A percentile compares a stretch with the other conserved stretches of the same genome.
Evolutionary conservation across 106 monocot species (phyloP).

Genomic region (Triglochin maritima): DNA sequence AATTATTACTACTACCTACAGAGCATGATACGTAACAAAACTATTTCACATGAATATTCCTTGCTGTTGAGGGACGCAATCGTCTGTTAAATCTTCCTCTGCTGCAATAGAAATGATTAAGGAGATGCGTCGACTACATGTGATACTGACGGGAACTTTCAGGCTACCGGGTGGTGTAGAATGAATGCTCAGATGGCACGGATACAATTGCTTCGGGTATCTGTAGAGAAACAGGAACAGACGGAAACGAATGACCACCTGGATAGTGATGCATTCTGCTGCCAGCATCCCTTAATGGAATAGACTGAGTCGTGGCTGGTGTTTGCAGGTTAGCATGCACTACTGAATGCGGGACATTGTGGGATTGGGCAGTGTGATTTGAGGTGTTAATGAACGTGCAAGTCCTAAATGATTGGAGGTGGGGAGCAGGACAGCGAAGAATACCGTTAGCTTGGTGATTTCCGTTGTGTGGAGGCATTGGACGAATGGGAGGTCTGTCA

Average conservation of each 20-base stretch:
- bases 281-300: neutral
- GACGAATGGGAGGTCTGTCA: slow-evolving; percentile 6
- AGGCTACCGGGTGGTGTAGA: too few species aligned
- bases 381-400: neutral
- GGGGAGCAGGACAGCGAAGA: slow-evolving; percentile 38
- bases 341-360: neutral
- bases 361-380: neutral
- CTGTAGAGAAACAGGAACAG: neutral
- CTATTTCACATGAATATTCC: too few species aligned
- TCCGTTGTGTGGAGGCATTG: slow-evolving; percentile 2
- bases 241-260: neutral
- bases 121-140: too few species aligned
- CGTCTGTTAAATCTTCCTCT: too few species aligned
- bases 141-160: too few species aligned
- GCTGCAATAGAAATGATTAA: too few species aligned
- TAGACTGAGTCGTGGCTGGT: neutral
- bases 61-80: too few species aligned
- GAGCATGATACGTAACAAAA: too few species aligned
- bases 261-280: neutral
- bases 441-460: slow-evolving; percentile 12
- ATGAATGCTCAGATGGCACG: neutral
- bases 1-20: too few species aligned
- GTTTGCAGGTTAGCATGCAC: too few species aligned
- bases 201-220: neutral
- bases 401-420: slow-evolving; percentile 39